Evolutionary conservation across 306 rosid species (phyloP).

Genomic region (Cucumis cinereus): DNA sequence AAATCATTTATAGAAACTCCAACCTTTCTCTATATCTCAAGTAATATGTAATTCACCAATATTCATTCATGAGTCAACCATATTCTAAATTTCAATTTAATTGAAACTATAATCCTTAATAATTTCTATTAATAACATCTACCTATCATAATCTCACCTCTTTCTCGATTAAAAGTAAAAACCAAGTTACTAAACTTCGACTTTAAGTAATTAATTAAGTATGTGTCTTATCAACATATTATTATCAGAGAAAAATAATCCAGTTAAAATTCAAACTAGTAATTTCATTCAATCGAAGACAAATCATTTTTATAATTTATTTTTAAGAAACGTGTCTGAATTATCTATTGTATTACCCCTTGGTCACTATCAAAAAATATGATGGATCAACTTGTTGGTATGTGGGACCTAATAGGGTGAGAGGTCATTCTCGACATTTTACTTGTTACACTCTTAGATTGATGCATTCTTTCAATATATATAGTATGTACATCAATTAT

Average conservation of each 20-base stretch:
- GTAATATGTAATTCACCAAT: too few relatives aligned
- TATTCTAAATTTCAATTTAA: too few relatives aligned
- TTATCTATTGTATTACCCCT: not conserved
- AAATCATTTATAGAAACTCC: not conserved
- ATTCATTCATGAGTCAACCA: too few relatives aligned
- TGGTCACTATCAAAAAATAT: not conserved
- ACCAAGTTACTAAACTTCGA: not conserved
- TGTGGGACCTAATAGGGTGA: not conserved
- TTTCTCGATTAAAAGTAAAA: not conserved
- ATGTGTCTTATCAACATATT: too few relatives aligned
- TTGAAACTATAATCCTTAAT: too few relatives aligned
- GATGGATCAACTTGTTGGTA: not conserved
- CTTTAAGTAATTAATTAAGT: not conserved
- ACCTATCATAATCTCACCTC: not conserved
- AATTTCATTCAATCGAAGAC: not conserved
- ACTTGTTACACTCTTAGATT: not conserved
- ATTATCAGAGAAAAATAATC: not conserved
- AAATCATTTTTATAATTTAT: too few relatives aligned
- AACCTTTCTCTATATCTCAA: not conserved
- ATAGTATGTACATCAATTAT: not conserved
- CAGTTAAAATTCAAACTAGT: not conserved
- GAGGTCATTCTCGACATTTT: not conserved
- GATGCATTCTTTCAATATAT: not conserved
- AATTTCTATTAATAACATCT: not conserved
- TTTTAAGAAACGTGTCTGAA: not conserved